A percentile compares a stretch with the other conserved stretches of the same genome.
Conservation (phyloP, 768 basidiomycete genomes). For the Baorangia bicolor region DNA sequence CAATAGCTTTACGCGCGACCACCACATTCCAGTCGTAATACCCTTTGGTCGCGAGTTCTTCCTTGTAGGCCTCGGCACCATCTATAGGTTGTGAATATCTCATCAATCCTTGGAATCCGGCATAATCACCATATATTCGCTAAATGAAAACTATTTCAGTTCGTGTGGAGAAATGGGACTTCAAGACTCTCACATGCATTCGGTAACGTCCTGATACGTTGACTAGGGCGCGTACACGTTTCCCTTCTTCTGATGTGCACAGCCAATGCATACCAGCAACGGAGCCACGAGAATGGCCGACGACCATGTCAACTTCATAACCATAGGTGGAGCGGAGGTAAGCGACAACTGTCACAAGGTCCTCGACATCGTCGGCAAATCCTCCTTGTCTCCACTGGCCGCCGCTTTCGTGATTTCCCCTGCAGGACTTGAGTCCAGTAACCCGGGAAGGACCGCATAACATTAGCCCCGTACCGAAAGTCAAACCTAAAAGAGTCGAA, state of each 20-base stretch:
- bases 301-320: conserved; percentile 65
- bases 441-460: background rate
- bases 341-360: conserved; percentile 63
- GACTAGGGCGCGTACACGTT: conserved; percentile 57
- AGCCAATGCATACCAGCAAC: conserved; percentile 70
- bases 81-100: conserved; percentile 21
- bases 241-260: conserved; percentile 58
- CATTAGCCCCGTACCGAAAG: conserved; percentile 59
- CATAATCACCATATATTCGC: conserved; percentile 29
- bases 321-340: conserved; percentile 59
- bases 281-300: conserved; percentile 79
- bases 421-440: conserved; percentile 27
- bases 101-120: background rate
- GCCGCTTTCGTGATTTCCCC: conserved; percentile 76
- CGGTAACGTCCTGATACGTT: conserved; percentile 78
- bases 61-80: conserved; percentile 38
- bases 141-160: conserved; percentile 9
- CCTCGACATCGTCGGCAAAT: conserved; percentile 59
- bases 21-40: conserved; percentile 60
- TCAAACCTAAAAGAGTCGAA: conserved; percentile 86
- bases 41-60: conserved; percentile 54
- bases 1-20: conserved; percentile 63
- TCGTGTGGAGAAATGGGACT: background rate
- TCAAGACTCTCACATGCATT: conserved; percentile 62
- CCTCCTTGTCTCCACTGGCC: conserved; percentile 65